Evolutionary conservation across 805 yeast species (phyloP).

Genomic region (Ogataea sp.): DNA sequence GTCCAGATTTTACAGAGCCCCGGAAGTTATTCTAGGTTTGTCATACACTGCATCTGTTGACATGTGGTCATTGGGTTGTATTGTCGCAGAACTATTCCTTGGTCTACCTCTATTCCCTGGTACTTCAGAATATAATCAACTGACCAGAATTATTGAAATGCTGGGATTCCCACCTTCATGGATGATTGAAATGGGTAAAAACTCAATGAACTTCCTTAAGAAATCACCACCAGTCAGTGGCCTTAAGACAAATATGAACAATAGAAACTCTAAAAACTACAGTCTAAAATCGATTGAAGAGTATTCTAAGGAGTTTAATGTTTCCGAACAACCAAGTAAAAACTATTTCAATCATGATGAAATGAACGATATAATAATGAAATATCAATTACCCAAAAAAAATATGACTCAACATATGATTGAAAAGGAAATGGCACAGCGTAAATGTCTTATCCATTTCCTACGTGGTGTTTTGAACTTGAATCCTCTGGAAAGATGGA

Average conservation of each 20-base stretch:
- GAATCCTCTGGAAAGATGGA: conserved; percentile 92
- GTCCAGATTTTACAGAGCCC: conserved; percentile 88
- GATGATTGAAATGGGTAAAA: conserved; percentile 96
- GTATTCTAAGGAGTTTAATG: conserved; percentile 43
- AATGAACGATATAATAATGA: conserved; percentile 65
- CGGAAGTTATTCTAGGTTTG: conserved; percentile 86
- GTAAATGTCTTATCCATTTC: conserved; percentile 70
- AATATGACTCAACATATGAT: conserved; percentile 43
- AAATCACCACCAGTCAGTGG: conserved; percentile 21
- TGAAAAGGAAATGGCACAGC: conserved; percentile 67
- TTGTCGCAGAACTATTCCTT: conserved; percentile 50
- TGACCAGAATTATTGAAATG: conserved; percentile 73
- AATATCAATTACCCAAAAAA: conserved; percentile 61
- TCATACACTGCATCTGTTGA: conserved; percentile 92
- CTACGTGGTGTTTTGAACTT: conserved; percentile 67
- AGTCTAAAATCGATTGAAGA: conserved; percentile 33
- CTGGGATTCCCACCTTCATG: conserved; percentile 86
- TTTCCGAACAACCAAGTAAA: conserved; percentile 71
- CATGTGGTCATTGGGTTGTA: conserved; percentile 62
- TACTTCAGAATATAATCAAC: conserved; percentile 84
- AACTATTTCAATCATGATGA: conserved; percentile 64
- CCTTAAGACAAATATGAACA: conserved; percentile 8
- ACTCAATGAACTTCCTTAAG: conserved; percentile 60
- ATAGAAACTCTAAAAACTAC: conserved; percentile 11
- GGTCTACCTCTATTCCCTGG: conserved; percentile 96